Percentiles rank a stretch among this genome's conserved stretches.
Conservation (phyloP, 257 asterid genomes). For the Knoxia roxburghii region DNA sequence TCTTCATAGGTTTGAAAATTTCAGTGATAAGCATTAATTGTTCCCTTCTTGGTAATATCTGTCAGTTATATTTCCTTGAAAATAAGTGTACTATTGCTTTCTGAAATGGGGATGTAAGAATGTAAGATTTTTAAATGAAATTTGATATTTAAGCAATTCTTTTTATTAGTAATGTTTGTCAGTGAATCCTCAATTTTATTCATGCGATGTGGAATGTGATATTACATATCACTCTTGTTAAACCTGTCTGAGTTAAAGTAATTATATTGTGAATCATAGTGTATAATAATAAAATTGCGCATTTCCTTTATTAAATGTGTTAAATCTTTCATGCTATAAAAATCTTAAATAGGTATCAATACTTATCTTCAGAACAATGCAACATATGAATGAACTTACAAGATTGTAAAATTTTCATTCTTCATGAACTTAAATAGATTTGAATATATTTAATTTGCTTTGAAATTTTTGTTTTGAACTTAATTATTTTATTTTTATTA, state of each 20-base stretch:
- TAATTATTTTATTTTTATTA: neutral
- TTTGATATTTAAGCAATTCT: neutral
- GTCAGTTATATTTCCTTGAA: neutral
- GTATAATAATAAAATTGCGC: too few species aligned
- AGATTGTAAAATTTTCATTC: neutral
- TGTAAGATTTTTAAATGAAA: neutral
- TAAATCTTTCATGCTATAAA: neutral
- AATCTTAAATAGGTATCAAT: neutral
- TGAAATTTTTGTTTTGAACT: neutral
- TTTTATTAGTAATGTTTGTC: neutral
- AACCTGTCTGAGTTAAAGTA: too few species aligned
- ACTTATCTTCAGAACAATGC: neutral
- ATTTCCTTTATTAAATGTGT: neutral
- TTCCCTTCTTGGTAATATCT: neutral
- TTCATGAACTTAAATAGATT: neutral
- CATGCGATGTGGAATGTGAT: neutral
- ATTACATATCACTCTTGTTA: neutral
- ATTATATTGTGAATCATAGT: too few species aligned
- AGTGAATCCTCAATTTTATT: neutral
- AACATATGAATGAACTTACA: neutral
- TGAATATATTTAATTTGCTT: neutral
- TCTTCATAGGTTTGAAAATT: neutral
- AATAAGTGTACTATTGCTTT: neutral
- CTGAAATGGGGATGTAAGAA: neutral
- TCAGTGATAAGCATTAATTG: neutral